Evolutionary conservation across 2,329 filamentous ascomycete species (phyloP).

Genomic region (Myriosclerotinia scirpicola): DNA sequence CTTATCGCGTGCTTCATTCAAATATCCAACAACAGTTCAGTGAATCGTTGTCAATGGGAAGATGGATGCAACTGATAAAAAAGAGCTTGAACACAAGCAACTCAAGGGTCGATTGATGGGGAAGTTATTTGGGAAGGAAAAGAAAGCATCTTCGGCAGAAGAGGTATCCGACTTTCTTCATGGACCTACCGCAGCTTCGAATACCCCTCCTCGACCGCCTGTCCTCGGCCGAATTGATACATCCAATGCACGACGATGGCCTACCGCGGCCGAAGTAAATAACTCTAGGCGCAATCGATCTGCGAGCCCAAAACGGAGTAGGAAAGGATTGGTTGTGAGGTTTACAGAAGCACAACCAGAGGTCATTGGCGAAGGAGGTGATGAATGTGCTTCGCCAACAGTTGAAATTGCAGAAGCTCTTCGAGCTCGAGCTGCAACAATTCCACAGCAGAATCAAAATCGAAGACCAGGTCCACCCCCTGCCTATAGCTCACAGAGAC

Average conservation of each 20-base stretch:
- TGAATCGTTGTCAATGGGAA: constrained; percentile 16
- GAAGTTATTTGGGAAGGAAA: constrained; percentile 43
- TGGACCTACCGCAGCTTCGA: constrained; percentile 53
- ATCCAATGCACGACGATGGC: constrained; percentile 51
- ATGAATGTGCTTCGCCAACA: constrained; percentile 58
- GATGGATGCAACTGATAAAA: constrained; percentile 28
- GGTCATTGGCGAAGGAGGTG: constrained; percentile 87
- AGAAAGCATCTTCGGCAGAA: constrained; percentile 41
- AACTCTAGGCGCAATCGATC: constrained; percentile 32
- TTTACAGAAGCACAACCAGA: constrained; percentile 74
- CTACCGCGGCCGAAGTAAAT: constrained; percentile 47
- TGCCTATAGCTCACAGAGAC: constrained; percentile 19
- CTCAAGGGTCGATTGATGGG: constrained; percentile 56
- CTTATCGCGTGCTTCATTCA: constrained; percentile 9
- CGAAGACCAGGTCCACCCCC: constrained; percentile 19
- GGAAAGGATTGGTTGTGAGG: constrained; percentile 70
- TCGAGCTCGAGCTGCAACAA: constrained; percentile 45
- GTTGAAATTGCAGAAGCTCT: constrained; percentile 64
- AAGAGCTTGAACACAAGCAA: constrained; percentile 31
- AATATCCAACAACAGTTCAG: constrained; percentile 3
- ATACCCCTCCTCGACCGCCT: constrained; percentile 33
- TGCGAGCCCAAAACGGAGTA: constrained; percentile 46
- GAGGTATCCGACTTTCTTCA: constrained; percentile 61
- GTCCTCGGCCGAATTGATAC: constrained; percentile 46
- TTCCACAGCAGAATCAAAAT: constrained; percentile 25